Base-by-base conservation (phyloP, 1,139 yeast species). In the Saccharomycopsis hybrid region DNA sequence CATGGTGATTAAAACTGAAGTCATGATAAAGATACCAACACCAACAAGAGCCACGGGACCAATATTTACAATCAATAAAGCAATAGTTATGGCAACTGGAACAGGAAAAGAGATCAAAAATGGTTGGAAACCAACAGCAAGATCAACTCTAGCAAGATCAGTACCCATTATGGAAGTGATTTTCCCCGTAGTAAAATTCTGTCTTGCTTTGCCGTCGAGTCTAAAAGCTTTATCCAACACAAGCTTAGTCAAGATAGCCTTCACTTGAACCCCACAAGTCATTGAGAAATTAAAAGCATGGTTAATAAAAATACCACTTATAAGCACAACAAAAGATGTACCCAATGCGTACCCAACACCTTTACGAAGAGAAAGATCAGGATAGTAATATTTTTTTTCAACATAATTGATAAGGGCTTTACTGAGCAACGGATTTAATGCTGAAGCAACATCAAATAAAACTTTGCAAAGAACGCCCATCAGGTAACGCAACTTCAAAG, bases 71-170 rank as follows among this genome's bases (percentile, higher is more conserved):
- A 82, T 63, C 43, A 86, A 73, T 43, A 85, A 70, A 2, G 76
- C 84, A 46, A 82, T 68, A 44, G 79, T 71, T 44, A 77, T 69
- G 24, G 65, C 69, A 29, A 79, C 62, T 0, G 81, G 72, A 11
- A 78, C 66, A 0, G 87, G 82, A 59, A 82, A 73, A 18, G 77
- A 64, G 60, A 82, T 62, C n/a, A 78, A 61, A 59, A 78, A 74
- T n/a, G 84, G 83, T 54, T 78, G 77, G 65, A 80, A 81, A 31
- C 78, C 78, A 31, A 77, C 65, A 8, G 89, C 86, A 59, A 83
- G 74, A 59, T 85, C 92, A 44, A 86, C 73, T 58, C 90, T 76
- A 42, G 86, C 77, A 50, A 85, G 70, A 59, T 85, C 95, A n/a
- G 88, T 77, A 49, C 88, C 83, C 62, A 85, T 73, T 62, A 84